These are phyloP conservation scores for Herpotrichia juniperi DNA, from an alignment of 2,329 filamentous ascomycete genomes.

Conservation along the genomic window DNA sequence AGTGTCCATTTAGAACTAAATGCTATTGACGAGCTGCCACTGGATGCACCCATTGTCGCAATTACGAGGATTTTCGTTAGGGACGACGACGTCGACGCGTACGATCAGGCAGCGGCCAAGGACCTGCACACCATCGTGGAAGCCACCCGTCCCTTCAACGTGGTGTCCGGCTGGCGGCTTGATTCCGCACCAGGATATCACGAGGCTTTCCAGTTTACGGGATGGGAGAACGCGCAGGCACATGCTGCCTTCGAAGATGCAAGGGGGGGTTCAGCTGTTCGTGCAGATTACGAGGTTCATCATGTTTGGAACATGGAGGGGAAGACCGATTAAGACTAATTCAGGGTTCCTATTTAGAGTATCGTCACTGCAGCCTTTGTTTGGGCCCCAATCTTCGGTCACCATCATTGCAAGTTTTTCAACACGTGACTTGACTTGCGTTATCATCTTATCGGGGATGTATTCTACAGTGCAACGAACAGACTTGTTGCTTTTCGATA, in stretches of 20 bases:
- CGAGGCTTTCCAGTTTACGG: conserved; percentile 31
- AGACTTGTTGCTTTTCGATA: not conserved
- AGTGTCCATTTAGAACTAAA: conserved; percentile 32
- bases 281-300: not conserved
- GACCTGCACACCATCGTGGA: conserved; percentile 19
- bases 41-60: conserved; percentile 32
- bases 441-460: too few relatives aligned
- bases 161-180: conserved; percentile 30
- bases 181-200: conserved; percentile 25
- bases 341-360: too few relatives aligned
- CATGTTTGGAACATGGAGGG: not conserved
- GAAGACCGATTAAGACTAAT: not conserved
- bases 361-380: too few relatives aligned
- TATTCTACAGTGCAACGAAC: too few relatives aligned
- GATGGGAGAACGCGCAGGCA: conserved; percentile 15
- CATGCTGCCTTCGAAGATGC: not conserved
- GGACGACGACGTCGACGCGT: conserved; percentile 16
- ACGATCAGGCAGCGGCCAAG: conserved; percentile 15
- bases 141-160: conserved; percentile 19
- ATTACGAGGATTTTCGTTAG: conserved; percentile 27
- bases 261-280: not conserved
- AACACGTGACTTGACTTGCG: too few relatives aligned
- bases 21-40: conserved; percentile 23
- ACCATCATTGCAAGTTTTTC: too few relatives aligned
- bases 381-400: too few relatives aligned